Conservation (phyloP, 2,329 filamentous ascomycete genomes). For the Venturia effusa region DNA sequence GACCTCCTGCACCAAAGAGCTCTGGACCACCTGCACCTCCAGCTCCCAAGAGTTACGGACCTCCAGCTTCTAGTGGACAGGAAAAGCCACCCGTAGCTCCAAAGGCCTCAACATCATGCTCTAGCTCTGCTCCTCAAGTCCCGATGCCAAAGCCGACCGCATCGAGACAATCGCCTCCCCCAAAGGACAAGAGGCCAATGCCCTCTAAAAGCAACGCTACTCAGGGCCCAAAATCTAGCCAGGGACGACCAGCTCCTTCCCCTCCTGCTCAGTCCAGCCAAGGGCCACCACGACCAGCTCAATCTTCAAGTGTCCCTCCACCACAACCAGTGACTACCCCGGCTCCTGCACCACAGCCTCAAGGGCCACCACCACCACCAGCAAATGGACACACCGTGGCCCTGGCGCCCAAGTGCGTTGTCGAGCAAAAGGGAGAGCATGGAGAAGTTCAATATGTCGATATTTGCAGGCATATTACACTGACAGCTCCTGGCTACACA, state of each 20-base stretch:
- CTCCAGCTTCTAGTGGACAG: too few species aligned
- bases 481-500: background rate
- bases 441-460: background rate
- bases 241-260: background rate
- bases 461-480: background rate
- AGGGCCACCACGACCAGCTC: background rate
- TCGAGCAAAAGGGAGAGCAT: background rate
- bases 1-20: too few species aligned
- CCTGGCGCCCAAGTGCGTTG: background rate
- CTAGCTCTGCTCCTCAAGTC: too few species aligned
- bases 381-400: background rate
- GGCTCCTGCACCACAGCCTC: background rate
- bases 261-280: background rate
- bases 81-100: too few species aligned
- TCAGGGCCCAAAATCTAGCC: background rate
- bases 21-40: background rate
- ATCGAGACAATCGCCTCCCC: too few species aligned
- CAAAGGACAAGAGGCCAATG: too few species aligned
- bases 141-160: too few species aligned
- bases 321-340: background rate
- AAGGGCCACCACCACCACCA: background rate
- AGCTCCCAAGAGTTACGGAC: background rate
- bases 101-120: background rate
- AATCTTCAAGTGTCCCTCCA: too few species aligned
- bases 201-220: too few species aligned